Base-by-base conservation (phyloP, 2,329 filamentous ascomycete species). In the Ophiognomonia clavigignenti-juglandacearum region DNA sequence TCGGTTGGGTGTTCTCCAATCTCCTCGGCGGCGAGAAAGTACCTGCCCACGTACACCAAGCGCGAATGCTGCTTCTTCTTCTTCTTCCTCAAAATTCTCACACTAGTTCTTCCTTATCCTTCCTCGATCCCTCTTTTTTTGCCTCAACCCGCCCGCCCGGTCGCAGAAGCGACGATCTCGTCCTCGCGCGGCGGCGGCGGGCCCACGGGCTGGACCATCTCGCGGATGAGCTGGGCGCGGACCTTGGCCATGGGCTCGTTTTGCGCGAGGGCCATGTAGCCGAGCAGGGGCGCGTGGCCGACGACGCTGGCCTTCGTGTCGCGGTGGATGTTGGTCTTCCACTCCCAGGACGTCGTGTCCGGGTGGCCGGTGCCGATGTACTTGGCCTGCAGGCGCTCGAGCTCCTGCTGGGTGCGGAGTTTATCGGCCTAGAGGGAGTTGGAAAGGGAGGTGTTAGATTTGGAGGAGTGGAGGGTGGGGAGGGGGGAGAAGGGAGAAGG, bases 291-390 rank as follows among this genome's bases (percentile, higher is more conserved):
- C 14, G 90, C 87, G 64, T 98, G 93, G 18, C 93, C 93, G 54
- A 93, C 79, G 59, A 95, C 91, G 53, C 84, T 90, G 18, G 90
- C 82, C 64, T 92, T 91, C 19, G 86, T 95, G 72, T 98, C 93
- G 64, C 93, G 90, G 63, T 90, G 81, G 63, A 97, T 92, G 72
- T 97, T 98, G 51, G 87, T 91, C 42, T 86, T 86, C 90, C 91
- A 98, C 71, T 98, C 93, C 83, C 93, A 93, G 67, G 89, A 95
- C 22, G 90, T 95, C 13, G 92, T 97, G 71, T 98, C 93, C 36
- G 92, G 88, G 67, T 96, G 91, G 20, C 93, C 93, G 4, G 93
- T 97, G 57, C 93, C 93, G 60, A 98, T 78, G 73, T 93, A 96
- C 61, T 95, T 95, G 61, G 91, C 85, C 70, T 98, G 93, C 16